Evolutionary conservation across 2,329 filamentous ascomycete genomes (phyloP).

Genomic region (Diplocarpon mali): DNA sequence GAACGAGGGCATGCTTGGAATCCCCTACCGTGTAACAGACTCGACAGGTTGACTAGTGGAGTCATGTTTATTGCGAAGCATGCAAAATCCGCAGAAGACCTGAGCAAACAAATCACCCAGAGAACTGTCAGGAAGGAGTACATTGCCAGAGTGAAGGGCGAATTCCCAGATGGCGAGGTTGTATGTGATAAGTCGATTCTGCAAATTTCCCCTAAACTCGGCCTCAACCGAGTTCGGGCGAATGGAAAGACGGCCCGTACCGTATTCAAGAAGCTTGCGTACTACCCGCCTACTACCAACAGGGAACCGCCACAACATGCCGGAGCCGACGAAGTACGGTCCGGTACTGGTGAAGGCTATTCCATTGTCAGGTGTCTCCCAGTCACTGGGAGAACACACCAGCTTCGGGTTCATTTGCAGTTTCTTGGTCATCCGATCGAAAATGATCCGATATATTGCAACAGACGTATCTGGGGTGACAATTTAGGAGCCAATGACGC

Average conservation of each 20-base stretch:
- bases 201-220: constrained; percentile 87
- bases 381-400: constrained; percentile 87
- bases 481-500: constrained; percentile 58
- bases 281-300: constrained; percentile 54
- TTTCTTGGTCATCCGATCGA: constrained; percentile 90
- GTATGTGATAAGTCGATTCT: constrained; percentile 91
- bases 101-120: constrained; percentile 65
- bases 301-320: not conserved
- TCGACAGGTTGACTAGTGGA: constrained; percentile 87
- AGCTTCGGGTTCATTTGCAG: constrained; percentile 88
- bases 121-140: constrained; percentile 93
- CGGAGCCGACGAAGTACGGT: constrained; percentile 8
- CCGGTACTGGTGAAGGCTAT: constrained; percentile 59
- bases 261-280: constrained; percentile 85
- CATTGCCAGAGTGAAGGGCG: constrained; percentile 77
- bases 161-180: constrained; percentile 84
- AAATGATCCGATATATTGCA: constrained; percentile 97
- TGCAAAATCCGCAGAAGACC: constrained; percentile 62
- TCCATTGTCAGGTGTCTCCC: constrained; percentile 91
- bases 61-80: constrained; percentile 98
- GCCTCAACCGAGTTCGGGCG: constrained; percentile 85
- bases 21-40: constrained; percentile 71
- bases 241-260: constrained; percentile 85
- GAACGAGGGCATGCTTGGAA: constrained; percentile 49
- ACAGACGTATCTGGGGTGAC: constrained; percentile 80